Conservation (phyloP, 768 basidiomycete genomes). For the Lanmaoa rubissima region DNA sequence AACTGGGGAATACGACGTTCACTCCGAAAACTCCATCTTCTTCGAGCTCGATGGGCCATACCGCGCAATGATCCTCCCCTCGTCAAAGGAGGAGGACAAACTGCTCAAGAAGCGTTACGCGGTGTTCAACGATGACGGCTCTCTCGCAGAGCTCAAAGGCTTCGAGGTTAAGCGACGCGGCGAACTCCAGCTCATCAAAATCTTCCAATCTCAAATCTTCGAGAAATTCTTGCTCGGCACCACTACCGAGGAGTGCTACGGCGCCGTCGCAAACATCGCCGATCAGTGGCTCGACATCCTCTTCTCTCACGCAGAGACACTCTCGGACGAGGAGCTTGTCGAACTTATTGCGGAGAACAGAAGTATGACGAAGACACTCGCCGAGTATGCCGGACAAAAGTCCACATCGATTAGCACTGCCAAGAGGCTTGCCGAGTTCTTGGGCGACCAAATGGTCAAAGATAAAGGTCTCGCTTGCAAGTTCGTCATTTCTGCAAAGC, state of each 20-base stretch:
- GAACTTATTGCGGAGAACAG: constrained; percentile 98
- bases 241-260: constrained; percentile 94
- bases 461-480: constrained; percentile 99
- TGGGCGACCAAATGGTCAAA: constrained; percentile 98
- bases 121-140: constrained; percentile 97
- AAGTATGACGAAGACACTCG: constrained; percentile 95
- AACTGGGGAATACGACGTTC: constrained; percentile 80
- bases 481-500: constrained; percentile 96
- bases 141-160: constrained; percentile 96
- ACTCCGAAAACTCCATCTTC: constrained; percentile 98
- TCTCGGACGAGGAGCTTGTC: constrained; percentile 89
- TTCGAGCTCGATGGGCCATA: constrained; percentile 99
- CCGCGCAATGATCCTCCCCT: constrained; percentile 98
- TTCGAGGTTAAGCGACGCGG: constrained; percentile 99
- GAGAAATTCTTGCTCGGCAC: constrained; percentile 93
- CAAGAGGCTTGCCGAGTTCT: constrained; percentile 89
- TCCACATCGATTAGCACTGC: constrained; percentile 98
- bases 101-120: constrained; percentile 98
- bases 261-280: constrained; percentile 88
- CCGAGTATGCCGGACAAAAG: constrained; percentile 95
- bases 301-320: constrained; percentile 78
- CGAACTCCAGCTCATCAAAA: constrained; percentile 97
- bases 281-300: constrained; percentile 98
- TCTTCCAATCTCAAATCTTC: constrained; percentile 98
- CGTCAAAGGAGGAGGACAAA: constrained; percentile 99